These are phyloP conservation scores for Beauveria varroae DNA, from an alignment of 2,329 filamentous ascomycete genomes.

Conservation along the genomic window DNA sequence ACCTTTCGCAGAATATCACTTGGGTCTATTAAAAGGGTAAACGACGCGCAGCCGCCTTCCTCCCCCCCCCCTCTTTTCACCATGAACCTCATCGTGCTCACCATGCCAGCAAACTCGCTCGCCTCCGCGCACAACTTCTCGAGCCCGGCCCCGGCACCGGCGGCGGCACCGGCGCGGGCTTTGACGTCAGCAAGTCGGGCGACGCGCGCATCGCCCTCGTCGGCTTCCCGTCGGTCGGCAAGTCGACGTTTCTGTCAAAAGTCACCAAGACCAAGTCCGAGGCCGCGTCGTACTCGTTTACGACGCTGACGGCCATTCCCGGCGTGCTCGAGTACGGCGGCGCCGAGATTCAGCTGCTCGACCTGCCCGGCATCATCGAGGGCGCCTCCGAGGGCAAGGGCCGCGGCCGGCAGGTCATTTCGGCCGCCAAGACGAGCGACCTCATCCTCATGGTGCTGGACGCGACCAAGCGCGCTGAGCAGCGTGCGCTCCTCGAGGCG, in stretches of 20 bases:
- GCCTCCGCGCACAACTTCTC: slow-evolving; percentile 86
- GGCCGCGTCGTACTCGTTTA: slow-evolving; percentile 94
- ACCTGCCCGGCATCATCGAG: slow-evolving; percentile 97
- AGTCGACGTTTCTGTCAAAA: slow-evolving; percentile 97
- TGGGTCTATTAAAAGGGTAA: slow-evolving; percentile 94
- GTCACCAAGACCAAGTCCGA: slow-evolving; percentile 97
- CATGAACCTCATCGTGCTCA: not conserved
- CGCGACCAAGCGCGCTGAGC: slow-evolving; percentile 92
- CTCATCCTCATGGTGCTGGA: slow-evolving; percentile 95
- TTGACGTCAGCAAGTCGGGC: slow-evolving; percentile 91
- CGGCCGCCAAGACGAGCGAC: slow-evolving; percentile 95
- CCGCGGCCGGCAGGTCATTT: slow-evolving; percentile 91
- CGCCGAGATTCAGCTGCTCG: slow-evolving; percentile 94
- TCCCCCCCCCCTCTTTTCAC: not conserved
- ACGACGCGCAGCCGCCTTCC: not conserved
- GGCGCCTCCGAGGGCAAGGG: slow-evolving; percentile 94
- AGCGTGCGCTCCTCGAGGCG: slow-evolving; percentile 79
- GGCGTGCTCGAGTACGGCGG: slow-evolving; percentile 96
- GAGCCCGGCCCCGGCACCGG: slow-evolving; percentile 79
- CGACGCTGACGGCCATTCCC: slow-evolving; percentile 92
- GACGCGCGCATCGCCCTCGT: slow-evolving; percentile 96
- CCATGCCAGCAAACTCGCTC: slow-evolving; percentile 74
- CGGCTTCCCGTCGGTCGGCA: slow-evolving; percentile 97
- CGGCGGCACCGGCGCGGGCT: slow-evolving; percentile 72
- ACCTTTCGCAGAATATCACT: slow-evolving; percentile 73